Evolutionary conservation across 768 basidiomycete species (phyloP).

Genomic region (Boletus sensibilis): DNA sequence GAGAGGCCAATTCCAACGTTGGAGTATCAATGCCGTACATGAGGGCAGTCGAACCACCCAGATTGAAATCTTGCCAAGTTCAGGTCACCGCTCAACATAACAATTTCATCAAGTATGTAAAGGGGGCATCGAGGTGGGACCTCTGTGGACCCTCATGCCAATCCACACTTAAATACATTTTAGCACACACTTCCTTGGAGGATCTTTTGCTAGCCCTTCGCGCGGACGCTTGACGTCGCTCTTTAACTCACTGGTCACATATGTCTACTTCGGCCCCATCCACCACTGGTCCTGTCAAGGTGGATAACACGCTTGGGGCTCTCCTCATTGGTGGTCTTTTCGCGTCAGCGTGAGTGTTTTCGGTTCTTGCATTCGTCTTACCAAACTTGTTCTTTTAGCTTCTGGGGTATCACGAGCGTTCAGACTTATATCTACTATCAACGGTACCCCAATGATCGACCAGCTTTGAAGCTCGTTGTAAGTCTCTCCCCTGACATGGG

Average conservation of each 20-base stretch:
- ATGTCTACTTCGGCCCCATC: conserved; percentile 10
- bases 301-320: conserved; percentile 50
- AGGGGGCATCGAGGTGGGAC: not conserved
- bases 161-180: not conserved
- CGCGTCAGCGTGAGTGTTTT: conserved; percentile 47
- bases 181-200: not conserved
- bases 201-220: not conserved
- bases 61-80: not conserved
- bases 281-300: conserved; percentile 30
- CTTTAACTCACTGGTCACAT: not conserved
- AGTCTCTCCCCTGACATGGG: conserved; percentile 4
- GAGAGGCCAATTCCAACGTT: not conserved
- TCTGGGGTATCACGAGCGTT: conserved; percentile 58
- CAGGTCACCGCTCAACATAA: not conserved
- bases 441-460: conserved; percentile 34
- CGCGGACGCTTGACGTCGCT: not conserved
- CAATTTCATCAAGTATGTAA: not conserved
- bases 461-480: conserved; percentile 39
- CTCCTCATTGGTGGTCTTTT: conserved; percentile 52
- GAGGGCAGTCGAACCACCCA: not conserved
- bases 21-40: not conserved
- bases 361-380: not conserved
- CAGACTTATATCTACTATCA: conserved; percentile 55
- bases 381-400: conserved; percentile 29
- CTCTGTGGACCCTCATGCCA: not conserved